Evolutionary conservation across 208 protist genomes (phyloP), one percentile per base, ranked within the genome.

Genomic region (Crithidia expoeki): DNA sequence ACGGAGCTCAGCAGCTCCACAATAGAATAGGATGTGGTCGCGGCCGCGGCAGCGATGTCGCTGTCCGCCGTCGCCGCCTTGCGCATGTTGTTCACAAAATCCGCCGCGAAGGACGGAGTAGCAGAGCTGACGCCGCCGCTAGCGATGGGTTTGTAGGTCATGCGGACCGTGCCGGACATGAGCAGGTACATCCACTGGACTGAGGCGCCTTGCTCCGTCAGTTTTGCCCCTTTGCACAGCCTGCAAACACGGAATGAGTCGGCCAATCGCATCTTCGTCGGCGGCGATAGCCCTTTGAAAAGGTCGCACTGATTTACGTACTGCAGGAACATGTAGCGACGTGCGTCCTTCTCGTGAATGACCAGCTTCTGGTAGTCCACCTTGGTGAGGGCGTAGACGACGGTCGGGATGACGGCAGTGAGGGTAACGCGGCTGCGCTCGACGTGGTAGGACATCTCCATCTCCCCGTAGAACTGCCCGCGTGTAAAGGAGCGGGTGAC

Each of bases 151-250:
- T 57, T 67, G 61, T 42, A 70, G 28, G 75, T 78, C 70, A 85
- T 70, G 51, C 63, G 68, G 17, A 93, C 80, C 2, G 70, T 80
- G 32, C 92, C 92, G 16, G 80, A 81, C 56, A 96, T 79, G 30
- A 96, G 76, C 12, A 96, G 62, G 76, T 90, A 90, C 62, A 96
- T 76, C 87, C 88, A 94, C 69, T 94, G 81, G 44, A 93, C 83
- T 9, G 73, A 64, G 17, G 72, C 64, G 12, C 85, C 81, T 27
- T 79, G 74, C 42, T 79, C 56, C 27, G 78, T 66, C 19, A 96
- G 68, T 10, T 74, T 63, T 36, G 65, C 63, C 0, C 83, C 85
- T 28, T 81, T 66, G 30, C 73, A 53, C 56, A 92, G 66, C n/a
- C 62, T 77, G 33, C 78, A 79, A 25, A 93, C 79, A 19, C 80